Base-by-base conservation (phyloP, 257 asterid species). In the Pogostemon cablin region DNA sequence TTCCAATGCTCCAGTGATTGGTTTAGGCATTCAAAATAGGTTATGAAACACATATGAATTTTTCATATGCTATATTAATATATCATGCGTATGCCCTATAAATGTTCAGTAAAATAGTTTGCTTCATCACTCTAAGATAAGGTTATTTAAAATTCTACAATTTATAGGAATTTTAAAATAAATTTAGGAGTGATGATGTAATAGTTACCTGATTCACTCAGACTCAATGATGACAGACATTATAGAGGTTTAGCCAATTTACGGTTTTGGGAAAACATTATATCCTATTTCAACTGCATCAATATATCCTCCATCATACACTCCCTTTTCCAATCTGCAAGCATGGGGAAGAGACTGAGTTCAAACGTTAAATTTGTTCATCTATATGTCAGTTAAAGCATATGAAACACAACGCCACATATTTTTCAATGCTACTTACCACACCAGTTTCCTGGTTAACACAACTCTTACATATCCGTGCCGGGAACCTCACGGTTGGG, bases 241-340 rank as follows among this genome's bases (percentile, higher is more conserved):
- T 90, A 91, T 4, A 75, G 79, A 80, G 95, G 95, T 68, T 91
- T 96, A 82, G 87, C 78, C 75, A 87, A 77, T 79, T 85, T 91
- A 48, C 97, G 92, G 73, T 91, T 91, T 58, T 82, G 92, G 9
- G 97, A 90, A 63, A 95, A 82, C 81, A 71, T 84, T 96, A 90
- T 90, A 25, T 90, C 97, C 74, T 85, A 86, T 69, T 88, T 90
- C 80, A 88, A 77, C 69, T 81, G 92, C 75, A 84, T 67, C 71
- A 90, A 65, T 76, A 90, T 75, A 75, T 90, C 96, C 87, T 90
- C 97, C 97, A 90, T 90, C n/a, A 90, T 88, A 75, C 78, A 71
- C 81, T 88, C 96, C 74, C 97, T 86, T 68, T 80, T 75, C 97
- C 97, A 91, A 65, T 83, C 72, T n/a, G 88, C 83, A 63, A 91